Percentiles rank a stretch among this genome's conserved stretches.
Conservation (phyloP, 768 basidiomycete species). For the Grammothele lineata region DNA sequence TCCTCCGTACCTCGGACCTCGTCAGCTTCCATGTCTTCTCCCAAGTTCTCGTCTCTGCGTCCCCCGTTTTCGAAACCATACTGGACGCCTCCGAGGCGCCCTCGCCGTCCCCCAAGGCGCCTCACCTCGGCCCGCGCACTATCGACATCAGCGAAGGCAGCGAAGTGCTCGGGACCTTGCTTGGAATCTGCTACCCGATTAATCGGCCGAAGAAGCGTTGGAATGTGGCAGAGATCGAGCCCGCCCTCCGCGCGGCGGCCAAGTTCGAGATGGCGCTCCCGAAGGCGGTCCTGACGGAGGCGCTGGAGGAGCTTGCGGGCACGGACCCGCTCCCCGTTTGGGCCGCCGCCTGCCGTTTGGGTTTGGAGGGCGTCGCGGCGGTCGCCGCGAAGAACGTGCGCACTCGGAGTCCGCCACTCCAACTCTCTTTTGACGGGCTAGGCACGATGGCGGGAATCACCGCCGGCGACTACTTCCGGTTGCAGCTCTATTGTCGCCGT, state of each 20-base stretch:
- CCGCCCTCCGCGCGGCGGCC: slow-evolving; percentile 14
- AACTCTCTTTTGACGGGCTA: not conserved
- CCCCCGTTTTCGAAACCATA: slow-evolving; percentile 50
- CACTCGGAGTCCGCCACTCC: no score
- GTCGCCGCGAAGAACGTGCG: not conserved
- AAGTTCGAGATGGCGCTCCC: slow-evolving; percentile 17
- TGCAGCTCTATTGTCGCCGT: not conserved
- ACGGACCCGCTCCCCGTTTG: slow-evolving; percentile 1
- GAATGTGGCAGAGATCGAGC: slow-evolving; percentile 2
- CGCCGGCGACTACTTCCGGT: not conserved
- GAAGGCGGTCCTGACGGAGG: not conserved
- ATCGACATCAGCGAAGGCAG: slow-evolving; percentile 8
- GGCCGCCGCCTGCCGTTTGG: slow-evolving; percentile 2
- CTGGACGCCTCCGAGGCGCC: slow-evolving; percentile 49
- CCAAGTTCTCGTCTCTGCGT: slow-evolving; percentile 49
- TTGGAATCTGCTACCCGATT: slow-evolving; percentile 19
- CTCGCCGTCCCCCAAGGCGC: not conserved
- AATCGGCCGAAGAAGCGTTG: slow-evolving; percentile 1
- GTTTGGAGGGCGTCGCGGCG: slow-evolving; percentile 1
- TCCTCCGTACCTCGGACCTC: slow-evolving; percentile 50
- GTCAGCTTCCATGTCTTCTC: slow-evolving; percentile 49
- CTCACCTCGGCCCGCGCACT: not conserved
- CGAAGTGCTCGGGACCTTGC: slow-evolving; percentile 11
- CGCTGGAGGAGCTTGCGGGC: not conserved
- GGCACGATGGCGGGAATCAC: not conserved